Evolutionary conservation across 2,329 filamentous ascomycete species (phyloP), one percentile per base, ranked within the genome.

Genomic region (Capronia epimyces): DNA sequence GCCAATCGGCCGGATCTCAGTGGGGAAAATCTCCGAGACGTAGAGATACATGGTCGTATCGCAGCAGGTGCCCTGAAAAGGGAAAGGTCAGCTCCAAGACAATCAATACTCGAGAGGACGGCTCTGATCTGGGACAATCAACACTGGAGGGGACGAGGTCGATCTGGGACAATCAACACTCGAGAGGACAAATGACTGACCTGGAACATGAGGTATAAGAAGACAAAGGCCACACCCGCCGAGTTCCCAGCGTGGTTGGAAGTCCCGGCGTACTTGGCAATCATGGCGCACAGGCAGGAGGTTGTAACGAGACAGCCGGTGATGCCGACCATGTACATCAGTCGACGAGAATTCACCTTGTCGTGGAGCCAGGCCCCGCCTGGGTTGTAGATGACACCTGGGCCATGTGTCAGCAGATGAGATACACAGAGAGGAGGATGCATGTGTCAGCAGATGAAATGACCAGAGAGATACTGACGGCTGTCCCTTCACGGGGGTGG

Each of bases 1-100:
- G 7, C 75, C 75, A 25, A 76, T 77, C 0, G 74, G 69, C 1
- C 75, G 68, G 22, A 77, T 74, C 46, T 76, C 72, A 0, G 65
- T 73, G 2, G 70, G 72, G 60, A 72, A 74, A 15, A 74, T 75
- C 60, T 74, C 71, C 2, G 67, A 66, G 16, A 72, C 67, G 46
- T 74, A 74, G 13, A 73, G 63, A 46, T 74, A 75, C 63, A 73
- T 72, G n/a, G 69, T 74, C 1, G 73, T 73, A 52, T 75, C 73
- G 36, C 72, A 67, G 59, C 66, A 73, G 27, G 68, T 72, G 41
- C 65, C 66, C n/a, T n/a, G n/a, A n/a, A n/a, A n/a, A n/a, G n/a
- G n/a, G n/a, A n/a, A n/a, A n/a, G n/a, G n/a, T n/a, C n/a, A n/a
- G n/a, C n/a, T n/a, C n/a, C n/a, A n/a, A n/a, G n/a, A n/a, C n/a